A percentile compares a stretch with the other conserved stretches of the same genome.
These are phyloP conservation scores for Talinum fruticosum DNA, from an alignment of 148 eudicot genomes.

Conservation along the genomic window DNA sequence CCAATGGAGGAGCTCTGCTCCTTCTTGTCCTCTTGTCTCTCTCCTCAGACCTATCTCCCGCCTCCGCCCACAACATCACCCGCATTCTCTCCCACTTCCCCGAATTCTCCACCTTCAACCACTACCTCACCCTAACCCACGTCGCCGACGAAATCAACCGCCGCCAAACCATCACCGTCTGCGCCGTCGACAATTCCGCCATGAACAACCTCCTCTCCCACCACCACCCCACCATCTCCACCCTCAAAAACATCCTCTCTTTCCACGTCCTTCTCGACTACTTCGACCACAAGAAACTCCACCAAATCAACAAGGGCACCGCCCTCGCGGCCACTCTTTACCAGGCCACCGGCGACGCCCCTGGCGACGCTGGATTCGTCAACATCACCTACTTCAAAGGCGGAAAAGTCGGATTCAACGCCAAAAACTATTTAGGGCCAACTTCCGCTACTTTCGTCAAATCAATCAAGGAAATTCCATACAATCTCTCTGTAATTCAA, in stretches of 20 bases:
- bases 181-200: slow-evolving; percentile 78
- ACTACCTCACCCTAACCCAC: slow-evolving; percentile 80
- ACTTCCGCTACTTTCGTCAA: slow-evolving; percentile 54
- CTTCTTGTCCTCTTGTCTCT: slow-evolving; percentile 27
- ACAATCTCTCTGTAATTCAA: slow-evolving; percentile 75
- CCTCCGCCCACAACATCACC: slow-evolving; percentile 75
- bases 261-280: slow-evolving; percentile 88
- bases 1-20: slow-evolving; percentile 39
- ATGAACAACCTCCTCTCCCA: slow-evolving; percentile 49
- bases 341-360: slow-evolving; percentile 87
- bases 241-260: slow-evolving; percentile 67
- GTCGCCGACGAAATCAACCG: slow-evolving; percentile 82
- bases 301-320: slow-evolving; percentile 78
- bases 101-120: slow-evolving; percentile 79
- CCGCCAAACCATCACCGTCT: slow-evolving; percentile 78
- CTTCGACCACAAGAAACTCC: slow-evolving; percentile 89
- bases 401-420: slow-evolving; percentile 79
- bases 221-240: slow-evolving; percentile 52
- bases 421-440: slow-evolving; percentile 38
- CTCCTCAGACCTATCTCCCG: slow-evolving; percentile 5
- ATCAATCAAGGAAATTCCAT: slow-evolving; percentile 65
- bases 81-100: slow-evolving; percentile 55
- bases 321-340: slow-evolving; percentile 91
- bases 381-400: slow-evolving; percentile 81
- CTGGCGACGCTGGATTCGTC: slow-evolving; percentile 80